Evolutionary conservation across 306 rosid genomes (phyloP).

Genomic region (Malus sieversii): DNA sequence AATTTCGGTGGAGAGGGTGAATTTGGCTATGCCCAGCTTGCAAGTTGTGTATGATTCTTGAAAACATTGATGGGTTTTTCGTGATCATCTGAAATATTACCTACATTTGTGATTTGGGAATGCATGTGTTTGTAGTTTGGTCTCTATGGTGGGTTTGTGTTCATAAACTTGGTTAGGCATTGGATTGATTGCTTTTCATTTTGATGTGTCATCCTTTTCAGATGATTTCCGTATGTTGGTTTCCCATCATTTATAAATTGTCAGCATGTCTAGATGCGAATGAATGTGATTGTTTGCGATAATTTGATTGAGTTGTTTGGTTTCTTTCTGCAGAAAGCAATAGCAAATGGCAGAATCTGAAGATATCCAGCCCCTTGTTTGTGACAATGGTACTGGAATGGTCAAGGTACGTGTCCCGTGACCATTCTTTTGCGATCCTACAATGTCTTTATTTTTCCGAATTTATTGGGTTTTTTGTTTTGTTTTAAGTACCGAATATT

Average conservation of each 20-base stretch:
- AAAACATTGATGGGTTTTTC: background rate
- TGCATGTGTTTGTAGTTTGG: background rate
- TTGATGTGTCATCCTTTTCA: too few species aligned
- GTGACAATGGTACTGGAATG: constrained; percentile 98
- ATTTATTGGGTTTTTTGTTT: background rate
- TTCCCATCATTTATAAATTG: background rate
- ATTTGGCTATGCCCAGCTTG: too few species aligned
- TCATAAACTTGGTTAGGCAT: background rate
- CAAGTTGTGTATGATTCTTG: background rate
- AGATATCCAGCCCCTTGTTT: constrained; percentile 95
- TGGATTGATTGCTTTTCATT: background rate
- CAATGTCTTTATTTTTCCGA: background rate
- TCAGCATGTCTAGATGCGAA: background rate
- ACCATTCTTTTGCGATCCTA: background rate
- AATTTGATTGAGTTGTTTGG: background rate
- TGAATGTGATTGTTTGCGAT: background rate
- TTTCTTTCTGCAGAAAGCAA: constrained; percentile 23
- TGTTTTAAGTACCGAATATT: background rate
- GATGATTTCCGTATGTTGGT: too few species aligned
- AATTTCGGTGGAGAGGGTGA: too few species aligned
- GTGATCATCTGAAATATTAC: constrained; percentile 8
- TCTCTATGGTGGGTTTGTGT: background rate
- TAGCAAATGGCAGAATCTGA: constrained; percentile 73
- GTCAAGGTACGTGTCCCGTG: constrained; percentile 59
- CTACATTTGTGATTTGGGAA: background rate